Conservation (phyloP, 768 basidiomycete genomes). For the Lactifluus hygrophoroides region DNA sequence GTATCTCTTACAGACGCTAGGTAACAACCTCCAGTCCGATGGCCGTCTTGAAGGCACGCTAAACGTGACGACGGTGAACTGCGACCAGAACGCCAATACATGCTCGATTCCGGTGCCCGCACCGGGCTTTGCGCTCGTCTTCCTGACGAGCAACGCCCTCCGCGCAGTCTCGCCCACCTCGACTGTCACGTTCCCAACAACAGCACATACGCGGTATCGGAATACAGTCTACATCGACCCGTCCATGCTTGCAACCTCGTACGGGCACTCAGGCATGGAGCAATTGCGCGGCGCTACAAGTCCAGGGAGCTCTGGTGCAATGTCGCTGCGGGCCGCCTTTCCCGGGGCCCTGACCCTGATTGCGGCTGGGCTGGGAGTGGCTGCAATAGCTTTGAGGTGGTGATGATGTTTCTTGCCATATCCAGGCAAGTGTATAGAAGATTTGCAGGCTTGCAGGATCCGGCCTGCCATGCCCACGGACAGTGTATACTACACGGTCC, state of each 20-base stretch:
- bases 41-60: slow-evolving; percentile 55
- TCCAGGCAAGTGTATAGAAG: too few relatives aligned
- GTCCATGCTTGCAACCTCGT: slow-evolving; percentile 48
- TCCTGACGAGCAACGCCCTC: slow-evolving; percentile 41
- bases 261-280: slow-evolving; percentile 39
- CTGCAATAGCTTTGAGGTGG: background rate
- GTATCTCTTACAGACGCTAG: slow-evolving; percentile 41
- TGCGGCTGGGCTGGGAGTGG: background rate
- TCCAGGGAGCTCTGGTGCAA: background rate
- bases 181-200: slow-evolving; percentile 43
- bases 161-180: slow-evolving; percentile 27
- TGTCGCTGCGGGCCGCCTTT: background rate
- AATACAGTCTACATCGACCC: slow-evolving; percentile 52
- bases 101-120: slow-evolving; percentile 60
- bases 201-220: slow-evolving; percentile 41
- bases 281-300: slow-evolving; percentile 31
- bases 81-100: slow-evolving; percentile 42
- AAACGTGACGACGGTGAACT: slow-evolving; percentile 49
- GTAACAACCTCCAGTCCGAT: slow-evolving; percentile 51
- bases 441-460: too few relatives aligned
- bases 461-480: too few relatives aligned
- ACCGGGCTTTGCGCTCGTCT: slow-evolving; percentile 70
- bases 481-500: too few relatives aligned
- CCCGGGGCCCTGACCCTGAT: background rate
- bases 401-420: background rate